Percentiles rank a stretch among this genome's conserved stretches.
These are phyloP conservation scores for Pythium grandisporangium DNA, from an alignment of 352 stramenopile genomes.

Conservation along the genomic window DNA sequence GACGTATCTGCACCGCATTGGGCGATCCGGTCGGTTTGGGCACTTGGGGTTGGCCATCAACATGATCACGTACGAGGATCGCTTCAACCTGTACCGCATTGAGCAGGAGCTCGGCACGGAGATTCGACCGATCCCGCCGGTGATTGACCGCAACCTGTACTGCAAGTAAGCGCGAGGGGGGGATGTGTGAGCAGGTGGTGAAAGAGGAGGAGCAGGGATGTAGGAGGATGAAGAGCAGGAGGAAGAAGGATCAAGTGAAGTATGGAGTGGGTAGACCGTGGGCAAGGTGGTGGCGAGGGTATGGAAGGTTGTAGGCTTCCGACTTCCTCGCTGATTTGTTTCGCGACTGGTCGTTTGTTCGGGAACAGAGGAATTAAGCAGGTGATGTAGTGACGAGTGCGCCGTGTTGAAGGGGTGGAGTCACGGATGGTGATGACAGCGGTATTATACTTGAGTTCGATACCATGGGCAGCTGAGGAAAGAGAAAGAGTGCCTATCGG, in stretches of 20 bases:
- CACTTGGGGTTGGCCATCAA: slow-evolving; percentile 99
- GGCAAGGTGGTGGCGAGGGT: slow-evolving; percentile 2
- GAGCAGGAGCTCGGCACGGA: slow-evolving; percentile 99
- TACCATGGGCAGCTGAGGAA: too few species aligned
- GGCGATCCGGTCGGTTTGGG: slow-evolving; percentile 96
- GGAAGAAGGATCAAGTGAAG: too few species aligned
- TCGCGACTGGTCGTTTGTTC: too few species aligned
- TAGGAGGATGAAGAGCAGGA: neutral
- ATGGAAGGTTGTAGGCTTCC: too few species aligned
- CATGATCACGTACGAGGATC: slow-evolving; percentile 99
- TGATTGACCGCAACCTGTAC: slow-evolving; percentile 98
- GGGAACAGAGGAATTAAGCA: too few species aligned
- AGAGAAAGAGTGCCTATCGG: too few species aligned
- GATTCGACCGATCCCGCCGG: slow-evolving; percentile 97
- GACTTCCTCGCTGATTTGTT: too few species aligned
- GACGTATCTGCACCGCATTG: slow-evolving; percentile 99
- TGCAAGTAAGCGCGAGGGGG: slow-evolving; percentile 65
- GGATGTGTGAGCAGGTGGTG: neutral
- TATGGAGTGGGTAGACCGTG: too few species aligned
- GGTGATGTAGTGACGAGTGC: too few species aligned
- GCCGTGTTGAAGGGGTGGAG: too few species aligned
- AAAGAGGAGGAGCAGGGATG: neutral
- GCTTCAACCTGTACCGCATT: slow-evolving; percentile 96
- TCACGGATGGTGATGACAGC: too few species aligned
- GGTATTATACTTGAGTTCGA: too few species aligned